Evolutionary conservation across 2,329 filamentous ascomycete genomes (phyloP).

Genomic region (Fusarium mangiferae): DNA sequence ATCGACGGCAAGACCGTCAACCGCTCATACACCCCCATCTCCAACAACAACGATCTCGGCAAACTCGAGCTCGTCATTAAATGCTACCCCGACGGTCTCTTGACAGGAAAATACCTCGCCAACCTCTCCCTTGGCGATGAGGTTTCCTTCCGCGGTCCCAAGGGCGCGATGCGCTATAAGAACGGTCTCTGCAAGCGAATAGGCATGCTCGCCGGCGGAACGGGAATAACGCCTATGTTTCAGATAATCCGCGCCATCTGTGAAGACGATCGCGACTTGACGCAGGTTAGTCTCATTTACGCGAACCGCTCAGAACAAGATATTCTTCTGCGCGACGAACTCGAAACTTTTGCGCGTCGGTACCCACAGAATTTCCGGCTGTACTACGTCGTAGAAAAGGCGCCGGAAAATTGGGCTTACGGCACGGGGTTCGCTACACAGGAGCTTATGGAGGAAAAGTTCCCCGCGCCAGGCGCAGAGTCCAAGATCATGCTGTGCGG

Average conservation of each 20-base stretch:
- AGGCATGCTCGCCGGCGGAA: conserved; percentile 64
- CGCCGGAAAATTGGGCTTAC: conserved; percentile 58
- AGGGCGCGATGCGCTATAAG: conserved; percentile 65
- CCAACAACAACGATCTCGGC: conserved; percentile 61
- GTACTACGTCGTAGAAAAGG: conserved; percentile 63
- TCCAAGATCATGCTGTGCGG: conserved; percentile 69
- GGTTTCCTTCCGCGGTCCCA: conserved; percentile 65
- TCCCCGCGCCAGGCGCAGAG: conserved; percentile 58
- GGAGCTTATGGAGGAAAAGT: conserved; percentile 58
- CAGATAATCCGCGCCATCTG: conserved; percentile 72
- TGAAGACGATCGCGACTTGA: conserved; percentile 67
- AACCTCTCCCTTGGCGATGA: conserved; percentile 59
- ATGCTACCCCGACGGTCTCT: conserved; percentile 60
- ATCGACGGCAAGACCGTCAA: conserved; percentile 58
- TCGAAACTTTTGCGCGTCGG: conserved; percentile 62
- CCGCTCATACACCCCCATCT: conserved; percentile 65
- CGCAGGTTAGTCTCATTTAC: conserved; percentile 66
- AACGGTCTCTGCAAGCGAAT: conserved; percentile 56
- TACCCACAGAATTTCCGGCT: conserved; percentile 66
- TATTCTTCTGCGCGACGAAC: conserved; percentile 66
- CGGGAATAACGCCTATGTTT: conserved; percentile 50
- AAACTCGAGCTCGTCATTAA: conserved; percentile 62
- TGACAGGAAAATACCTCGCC: conserved; percentile 62
- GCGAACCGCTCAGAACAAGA: conserved; percentile 68
- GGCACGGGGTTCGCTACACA: conserved; percentile 62